These are phyloP conservation scores for Kurtzmaniella quercitrusa DNA, from an alignment of 1,139 yeast species.

Conservation along the genomic window DNA sequence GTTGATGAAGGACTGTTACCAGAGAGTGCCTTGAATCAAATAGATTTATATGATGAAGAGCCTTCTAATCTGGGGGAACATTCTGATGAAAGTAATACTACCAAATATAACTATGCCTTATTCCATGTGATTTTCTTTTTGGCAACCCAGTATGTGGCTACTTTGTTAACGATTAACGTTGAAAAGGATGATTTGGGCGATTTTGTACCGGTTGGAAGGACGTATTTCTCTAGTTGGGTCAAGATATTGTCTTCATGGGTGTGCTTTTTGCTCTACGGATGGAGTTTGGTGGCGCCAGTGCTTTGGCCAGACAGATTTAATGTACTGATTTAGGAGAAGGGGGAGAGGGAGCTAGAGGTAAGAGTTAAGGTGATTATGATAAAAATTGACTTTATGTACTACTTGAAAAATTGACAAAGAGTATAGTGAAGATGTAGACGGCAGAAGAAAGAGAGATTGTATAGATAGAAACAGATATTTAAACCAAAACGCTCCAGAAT, in stretches of 20 bases:
- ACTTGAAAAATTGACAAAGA: too few species aligned
- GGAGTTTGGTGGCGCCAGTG: slow-evolving; percentile 92
- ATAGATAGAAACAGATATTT: too few species aligned
- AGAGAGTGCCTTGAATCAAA: slow-evolving; percentile 78
- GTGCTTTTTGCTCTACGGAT: slow-evolving; percentile 77
- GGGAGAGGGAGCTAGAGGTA: neutral
- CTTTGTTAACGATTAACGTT: slow-evolving; percentile 86
- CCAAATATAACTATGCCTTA: slow-evolving; percentile 81
- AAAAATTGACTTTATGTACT: too few species aligned
- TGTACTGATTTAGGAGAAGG: slow-evolving; percentile 18
- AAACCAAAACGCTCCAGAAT: too few species aligned
- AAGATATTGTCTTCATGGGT: slow-evolving; percentile 91
- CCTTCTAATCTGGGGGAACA: slow-evolving; percentile 23
- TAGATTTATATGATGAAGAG: slow-evolving; percentile 54
- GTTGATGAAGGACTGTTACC: slow-evolving; percentile 95
- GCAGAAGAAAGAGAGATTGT: too few species aligned
- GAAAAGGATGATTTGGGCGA: slow-evolving; percentile 81
- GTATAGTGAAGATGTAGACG: too few species aligned
- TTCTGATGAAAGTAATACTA: slow-evolving; percentile 63
- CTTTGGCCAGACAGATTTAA: slow-evolving; percentile 84
- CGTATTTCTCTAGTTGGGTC: slow-evolving; percentile 93
- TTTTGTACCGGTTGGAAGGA: slow-evolving; percentile 94
- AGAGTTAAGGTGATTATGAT: too few species aligned
- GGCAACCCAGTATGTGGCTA: slow-evolving; percentile 97
- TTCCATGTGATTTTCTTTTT: slow-evolving; percentile 90